Evolutionary conservation across 306 rosid genomes (phyloP).

Genomic region (Ormosia semicastrata): DNA sequence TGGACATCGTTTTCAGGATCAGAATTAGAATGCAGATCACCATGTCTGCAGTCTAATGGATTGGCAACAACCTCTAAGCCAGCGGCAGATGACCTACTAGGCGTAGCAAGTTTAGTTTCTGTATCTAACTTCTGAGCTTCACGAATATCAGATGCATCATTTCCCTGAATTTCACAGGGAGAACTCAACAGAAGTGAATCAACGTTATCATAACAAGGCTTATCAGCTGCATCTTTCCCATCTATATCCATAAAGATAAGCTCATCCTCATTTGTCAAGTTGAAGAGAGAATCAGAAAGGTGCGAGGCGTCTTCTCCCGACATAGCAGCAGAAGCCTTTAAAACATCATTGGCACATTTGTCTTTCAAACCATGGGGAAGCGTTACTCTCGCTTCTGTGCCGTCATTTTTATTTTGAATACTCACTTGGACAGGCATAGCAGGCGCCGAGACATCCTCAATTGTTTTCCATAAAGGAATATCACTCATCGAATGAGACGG

Average conservation of each 20-base stretch:
- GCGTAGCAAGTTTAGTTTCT: conserved; percentile 21
- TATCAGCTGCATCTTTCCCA: conserved; percentile 39
- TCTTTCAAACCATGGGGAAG: conserved; percentile 30
- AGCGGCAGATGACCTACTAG: conserved; percentile 19
- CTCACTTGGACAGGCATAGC: conserved; percentile 44
- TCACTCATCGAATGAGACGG: conserved; percentile 41
- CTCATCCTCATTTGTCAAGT: conserved; percentile 38
- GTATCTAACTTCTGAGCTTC: conserved; percentile 34
- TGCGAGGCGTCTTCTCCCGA: conserved; percentile 29
- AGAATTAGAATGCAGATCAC: conserved; percentile 26
- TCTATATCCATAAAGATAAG: conserved; percentile 36
- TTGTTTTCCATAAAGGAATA: conserved; percentile 54
- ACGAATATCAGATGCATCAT: conserved; percentile 26
- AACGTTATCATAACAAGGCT: conserved; percentile 33
- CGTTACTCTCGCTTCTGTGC: conserved; percentile 1
- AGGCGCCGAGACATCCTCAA: conserved; percentile 58
- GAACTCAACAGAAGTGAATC: conserved; percentile 44
- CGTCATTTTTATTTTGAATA: conserved; percentile 22
- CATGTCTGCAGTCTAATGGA: conserved; percentile 21
- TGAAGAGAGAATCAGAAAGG: conserved; percentile 40
- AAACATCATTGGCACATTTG: conserved; percentile 11
- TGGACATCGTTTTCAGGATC: conserved; percentile 33
- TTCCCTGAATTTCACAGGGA: conserved; percentile 42
- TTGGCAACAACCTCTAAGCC: conserved; percentile 29
- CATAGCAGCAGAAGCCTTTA: conserved; percentile 26